Evolutionary conservation across 2,329 filamentous ascomycete genomes (phyloP), one percentile per base, ranked within the genome.

Genomic region (Colletotrichum chlorophyti): DNA sequence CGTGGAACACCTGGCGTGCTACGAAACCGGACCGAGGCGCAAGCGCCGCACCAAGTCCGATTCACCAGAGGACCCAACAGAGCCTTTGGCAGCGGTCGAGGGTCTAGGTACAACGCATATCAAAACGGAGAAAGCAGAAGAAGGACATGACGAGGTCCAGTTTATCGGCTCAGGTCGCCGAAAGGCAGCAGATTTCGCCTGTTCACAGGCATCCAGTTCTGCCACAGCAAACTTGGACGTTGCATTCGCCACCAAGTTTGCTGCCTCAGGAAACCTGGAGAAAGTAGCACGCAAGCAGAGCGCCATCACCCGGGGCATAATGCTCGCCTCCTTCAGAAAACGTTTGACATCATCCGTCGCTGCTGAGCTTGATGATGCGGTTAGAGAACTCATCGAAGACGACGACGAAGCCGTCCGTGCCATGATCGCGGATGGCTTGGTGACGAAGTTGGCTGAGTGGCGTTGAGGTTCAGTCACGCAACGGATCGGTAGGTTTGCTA

Each of bases 341-440:
- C 24, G 40, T 6, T 14, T 49, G 9, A 7, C 14, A 11, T 49
- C 34, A 2, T 38, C 46, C 7, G 1, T 17, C 2, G 19, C 21
- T 15, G 24, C 46, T 6, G 34, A 15, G 0, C 31, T 24, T 6
- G 46, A 49, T 2, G 34, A 32, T 2, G 12, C 40, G 6, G 46
- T 17, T 11, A 8, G 31, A 6, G 40, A 40, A 12, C 21, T 49
- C 2, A 17, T 34, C n/a, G 34, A 38, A 6, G 23, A 27, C 9
- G 24, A n/a, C 4, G 46, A 29, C 19, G 17, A 31, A 26, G 17
- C 9, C 12, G 21, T 34, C 3, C 46, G 46, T 9, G 14, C 31
- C 1, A 40, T 49, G 46, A 24, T 49, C 9, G 46, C 46, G 17
- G 46, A 49, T 15, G n/a, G 23, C 23, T n/a, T n/a, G n/a, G n/a